Percentiles rank a stretch among this genome's conserved stretches.
Evolutionary conservation across 164 flowering plant genomes (phyloP).

Genomic region (Vitis rotundifolia): DNA sequence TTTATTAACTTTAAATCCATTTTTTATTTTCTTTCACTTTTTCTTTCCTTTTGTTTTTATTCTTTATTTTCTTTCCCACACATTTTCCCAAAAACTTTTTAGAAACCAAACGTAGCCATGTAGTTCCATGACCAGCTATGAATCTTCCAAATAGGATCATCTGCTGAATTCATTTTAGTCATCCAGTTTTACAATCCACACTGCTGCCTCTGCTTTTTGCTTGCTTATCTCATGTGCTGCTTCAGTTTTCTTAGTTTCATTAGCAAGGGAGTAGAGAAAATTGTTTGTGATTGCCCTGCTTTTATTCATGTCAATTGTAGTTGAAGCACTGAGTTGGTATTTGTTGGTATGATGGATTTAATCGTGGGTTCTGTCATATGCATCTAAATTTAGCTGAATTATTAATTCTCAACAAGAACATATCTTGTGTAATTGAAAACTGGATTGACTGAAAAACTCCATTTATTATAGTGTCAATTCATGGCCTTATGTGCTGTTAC

Average conservation of each 20-base stretch:
- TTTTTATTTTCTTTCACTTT: too few relatives aligned
- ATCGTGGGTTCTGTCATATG: not conserved
- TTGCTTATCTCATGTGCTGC: not conserved
- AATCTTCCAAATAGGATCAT: not conserved
- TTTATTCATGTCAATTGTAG: not conserved
- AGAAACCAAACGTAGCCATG: too few relatives aligned
- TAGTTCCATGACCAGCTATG: too few relatives aligned
- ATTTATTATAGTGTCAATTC: not conserved
- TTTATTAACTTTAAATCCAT: too few relatives aligned
- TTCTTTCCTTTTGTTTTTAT: too few relatives aligned
- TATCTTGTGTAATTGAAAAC: not conserved
- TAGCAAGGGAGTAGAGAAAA: not conserved
- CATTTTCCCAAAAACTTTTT: too few relatives aligned
- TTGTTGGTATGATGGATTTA: not conserved
- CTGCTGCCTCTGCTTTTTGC: not conserved
- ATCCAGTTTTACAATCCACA: not conserved
- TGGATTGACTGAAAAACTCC: not conserved
- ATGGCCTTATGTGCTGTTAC: too few relatives aligned
- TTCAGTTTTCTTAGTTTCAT: not conserved
- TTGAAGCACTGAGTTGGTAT: not conserved
- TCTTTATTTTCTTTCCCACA: too few relatives aligned
- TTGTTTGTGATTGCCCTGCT: not conserved
- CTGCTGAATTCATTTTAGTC: not conserved
- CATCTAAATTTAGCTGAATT: too few relatives aligned
- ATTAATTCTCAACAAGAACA: not conserved